A percentile compares a stretch with the other conserved stretches of the same genome.
phyloP scores from a whole-genome alignment of 169 alveolate species.

The Toxoplasma gondii region DNA sequence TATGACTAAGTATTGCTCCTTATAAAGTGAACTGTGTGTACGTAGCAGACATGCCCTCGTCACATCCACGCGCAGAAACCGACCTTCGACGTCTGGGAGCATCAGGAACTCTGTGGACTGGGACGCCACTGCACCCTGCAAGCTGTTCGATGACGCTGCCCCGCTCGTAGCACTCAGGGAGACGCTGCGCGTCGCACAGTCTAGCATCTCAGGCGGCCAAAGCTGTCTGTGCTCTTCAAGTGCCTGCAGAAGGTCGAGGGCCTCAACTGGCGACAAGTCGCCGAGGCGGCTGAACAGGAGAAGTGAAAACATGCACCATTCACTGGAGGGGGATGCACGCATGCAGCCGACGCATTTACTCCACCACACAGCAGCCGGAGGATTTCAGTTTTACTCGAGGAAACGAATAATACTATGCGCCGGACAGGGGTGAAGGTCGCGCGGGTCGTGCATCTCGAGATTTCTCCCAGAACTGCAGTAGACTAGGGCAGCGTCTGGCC shows the following conservation, averaged over 20 bases:
- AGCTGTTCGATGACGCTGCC: neutral
- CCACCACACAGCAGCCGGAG: too few relatives aligned
- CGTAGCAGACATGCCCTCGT: too few relatives aligned
- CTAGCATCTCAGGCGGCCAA: neutral
- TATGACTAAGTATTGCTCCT: neutral
- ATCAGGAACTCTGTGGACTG: neutral
- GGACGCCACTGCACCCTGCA: neutral
- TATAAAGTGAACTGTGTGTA: too few relatives aligned
- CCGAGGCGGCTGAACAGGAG: neutral
- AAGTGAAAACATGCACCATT: neutral
- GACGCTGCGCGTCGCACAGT: neutral
- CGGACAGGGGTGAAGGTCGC: too few relatives aligned
- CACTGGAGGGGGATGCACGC: too few relatives aligned
- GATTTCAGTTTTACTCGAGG: too few relatives aligned
- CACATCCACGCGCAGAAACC: neutral
- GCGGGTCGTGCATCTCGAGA: too few relatives aligned
- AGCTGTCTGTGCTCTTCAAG: neutral
- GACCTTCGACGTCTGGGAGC: neutral
- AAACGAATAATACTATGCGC: too few relatives aligned
- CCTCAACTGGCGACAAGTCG: neutral
- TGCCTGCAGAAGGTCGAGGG: neutral
- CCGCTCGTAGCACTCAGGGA: neutral
- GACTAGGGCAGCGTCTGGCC: too few relatives aligned
- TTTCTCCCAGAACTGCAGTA: too few relatives aligned
- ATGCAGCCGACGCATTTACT: too few relatives aligned